Evolutionary conservation across 2,329 filamentous ascomycete genomes (phyloP).

Genomic region (Tolypocladium pustulatum): DNA sequence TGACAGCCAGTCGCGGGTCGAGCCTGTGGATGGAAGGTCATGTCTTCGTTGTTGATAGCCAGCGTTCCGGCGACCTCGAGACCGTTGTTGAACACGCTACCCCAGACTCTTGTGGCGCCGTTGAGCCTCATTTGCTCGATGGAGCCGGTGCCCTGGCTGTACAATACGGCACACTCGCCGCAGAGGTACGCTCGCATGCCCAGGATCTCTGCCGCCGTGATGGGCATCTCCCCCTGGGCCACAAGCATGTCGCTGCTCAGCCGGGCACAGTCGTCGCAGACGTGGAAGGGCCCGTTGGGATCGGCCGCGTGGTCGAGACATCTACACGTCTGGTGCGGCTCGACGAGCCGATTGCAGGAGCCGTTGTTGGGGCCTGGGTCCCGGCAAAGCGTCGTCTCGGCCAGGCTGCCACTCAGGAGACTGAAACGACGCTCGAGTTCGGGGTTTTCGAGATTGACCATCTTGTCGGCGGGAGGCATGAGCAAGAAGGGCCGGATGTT

Average conservation of each 20-base stretch:
- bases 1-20: conserved; percentile 23
- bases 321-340: background rate
- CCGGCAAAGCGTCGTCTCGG: background rate
- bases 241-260: conserved; percentile 10
- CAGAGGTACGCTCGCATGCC: conserved; percentile 26
- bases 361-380: background rate
- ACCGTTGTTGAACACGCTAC: conserved; percentile 4
- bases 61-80: background rate
- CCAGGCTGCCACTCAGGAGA: background rate
- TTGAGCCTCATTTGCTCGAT: conserved; percentile 1
- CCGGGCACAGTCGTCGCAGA: conserved; percentile 14
- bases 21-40: background rate
- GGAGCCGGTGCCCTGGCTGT: conserved; percentile 1
- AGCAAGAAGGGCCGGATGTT: background rate
- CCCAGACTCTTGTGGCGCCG: conserved; percentile 15
- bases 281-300: background rate
- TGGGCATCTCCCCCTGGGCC: background rate
- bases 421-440: background rate
- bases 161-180: conserved; percentile 12
- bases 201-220: conserved; percentile 14
- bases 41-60: background rate
- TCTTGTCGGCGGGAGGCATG: background rate
- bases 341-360: background rate
- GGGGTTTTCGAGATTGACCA: background rate
- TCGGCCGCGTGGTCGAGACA: background rate